These are phyloP conservation scores for Annulohypoxylon bovei DNA, from an alignment of 495 filamentous ascomycete genomes.

Conservation along the genomic window DNA sequence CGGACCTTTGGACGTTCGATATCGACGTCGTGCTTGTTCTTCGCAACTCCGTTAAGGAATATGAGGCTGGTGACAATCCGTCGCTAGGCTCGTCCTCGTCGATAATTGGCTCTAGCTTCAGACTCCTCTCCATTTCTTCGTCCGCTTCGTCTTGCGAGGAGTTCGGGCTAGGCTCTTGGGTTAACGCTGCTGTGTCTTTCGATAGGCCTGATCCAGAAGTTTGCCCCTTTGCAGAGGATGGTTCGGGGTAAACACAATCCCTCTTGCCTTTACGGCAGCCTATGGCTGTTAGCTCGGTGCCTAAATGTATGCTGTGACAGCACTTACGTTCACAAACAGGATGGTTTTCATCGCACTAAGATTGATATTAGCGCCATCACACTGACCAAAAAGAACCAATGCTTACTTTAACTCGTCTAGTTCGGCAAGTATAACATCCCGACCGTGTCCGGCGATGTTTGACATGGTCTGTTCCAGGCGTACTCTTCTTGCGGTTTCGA, in stretches of 20 bases:
- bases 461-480: conserved; percentile 76
- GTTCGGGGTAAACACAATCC: conserved; percentile 84
- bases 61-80: conserved; percentile 47
- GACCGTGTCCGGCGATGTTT: conserved; percentile 94
- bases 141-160: conserved; percentile 65
- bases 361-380: conserved; percentile 24
- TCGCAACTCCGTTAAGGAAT: conserved; percentile 51
- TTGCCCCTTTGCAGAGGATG: conserved; percentile 60
- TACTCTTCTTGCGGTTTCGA: conserved; percentile 65
- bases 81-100: conserved; percentile 68
- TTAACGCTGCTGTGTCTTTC: conserved; percentile 58
- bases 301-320: neutral
- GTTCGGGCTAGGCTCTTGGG: conserved; percentile 60
- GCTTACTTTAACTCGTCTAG: conserved; percentile 85
- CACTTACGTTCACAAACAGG: conserved; percentile 85
- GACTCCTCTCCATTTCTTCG: conserved; percentile 61
- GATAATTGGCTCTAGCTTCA: conserved; percentile 67
- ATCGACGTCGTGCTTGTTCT: conserved; percentile 57
- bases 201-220: conserved; percentile 53
- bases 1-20: conserved; percentile 47
- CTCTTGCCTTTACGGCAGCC: conserved; percentile 86
- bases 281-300: conserved; percentile 44
- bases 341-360: conserved; percentile 83
- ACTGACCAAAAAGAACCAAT: neutral
- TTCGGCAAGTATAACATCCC: conserved; percentile 93